Evolutionary conservation across 257 asterid species (phyloP).

Genomic region (Penstemon davidsonii): DNA sequence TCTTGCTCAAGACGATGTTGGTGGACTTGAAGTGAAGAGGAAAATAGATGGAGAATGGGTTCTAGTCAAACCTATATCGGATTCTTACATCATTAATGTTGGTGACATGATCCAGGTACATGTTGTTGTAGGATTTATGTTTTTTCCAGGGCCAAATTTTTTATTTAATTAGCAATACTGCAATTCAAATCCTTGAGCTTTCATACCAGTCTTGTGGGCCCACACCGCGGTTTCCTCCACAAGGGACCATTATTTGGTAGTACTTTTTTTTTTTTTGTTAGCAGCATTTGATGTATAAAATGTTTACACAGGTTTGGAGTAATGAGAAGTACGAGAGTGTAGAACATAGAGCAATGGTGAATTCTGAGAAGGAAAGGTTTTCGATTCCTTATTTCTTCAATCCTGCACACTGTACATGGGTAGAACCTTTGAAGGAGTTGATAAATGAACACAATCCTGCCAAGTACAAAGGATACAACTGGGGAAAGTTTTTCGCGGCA

Average conservation of each 20-base stretch:
- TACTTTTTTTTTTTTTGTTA: not conserved
- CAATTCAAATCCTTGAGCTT: no score
- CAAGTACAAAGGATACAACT: slow-evolving; percentile 57
- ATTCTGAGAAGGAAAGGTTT: slow-evolving; percentile 53
- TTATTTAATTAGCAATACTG: no score
- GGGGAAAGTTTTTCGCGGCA: slow-evolving; percentile 60
- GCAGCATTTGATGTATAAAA: not conserved
- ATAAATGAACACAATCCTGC: slow-evolving; percentile 39
- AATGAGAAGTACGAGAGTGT: slow-evolving; percentile 72
- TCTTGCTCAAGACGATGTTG: slow-evolving; percentile 67
- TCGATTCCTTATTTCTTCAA: slow-evolving; percentile 69
- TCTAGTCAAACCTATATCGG: slow-evolving; percentile 59
- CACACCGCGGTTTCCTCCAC: no score
- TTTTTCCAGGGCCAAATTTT: no score
- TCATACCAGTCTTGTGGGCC: no score
- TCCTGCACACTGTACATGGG: slow-evolving; percentile 55
- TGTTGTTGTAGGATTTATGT: no score
- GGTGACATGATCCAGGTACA: slow-evolving; percentile 72
- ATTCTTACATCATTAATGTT: slow-evolving; percentile 64
- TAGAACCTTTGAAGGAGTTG: slow-evolving; percentile 57
- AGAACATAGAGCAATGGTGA: slow-evolving; percentile 69
- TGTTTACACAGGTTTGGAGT: slow-evolving; percentile 61
- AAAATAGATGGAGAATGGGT: slow-evolving; percentile 78
- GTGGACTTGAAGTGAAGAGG: slow-evolving; percentile 73
- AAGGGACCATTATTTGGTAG: no score